Percentiles rank a stretch among this genome's conserved stretches.
These are phyloP conservation scores for Boletus calvinii DNA, from an alignment of 1,284 basidiomycete species.

Conservation along the genomic window DNA sequence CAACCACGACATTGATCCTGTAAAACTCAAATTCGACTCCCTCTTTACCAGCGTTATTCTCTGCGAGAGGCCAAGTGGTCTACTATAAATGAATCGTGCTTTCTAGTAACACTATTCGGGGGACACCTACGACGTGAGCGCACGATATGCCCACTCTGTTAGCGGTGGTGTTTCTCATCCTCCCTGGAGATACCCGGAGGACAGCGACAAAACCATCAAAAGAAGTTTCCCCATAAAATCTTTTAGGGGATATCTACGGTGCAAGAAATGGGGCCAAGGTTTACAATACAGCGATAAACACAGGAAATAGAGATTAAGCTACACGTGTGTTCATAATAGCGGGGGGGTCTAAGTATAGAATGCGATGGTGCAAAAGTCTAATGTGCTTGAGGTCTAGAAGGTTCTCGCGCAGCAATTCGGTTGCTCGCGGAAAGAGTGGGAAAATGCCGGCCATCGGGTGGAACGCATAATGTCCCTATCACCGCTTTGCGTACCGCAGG, in stretches of 20 bases:
- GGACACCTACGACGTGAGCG: too few relatives aligned
- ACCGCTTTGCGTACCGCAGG: conserved; percentile 70
- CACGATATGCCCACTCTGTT: too few relatives aligned
- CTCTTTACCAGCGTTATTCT: conserved; percentile 28
- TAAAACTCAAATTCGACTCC: conserved; percentile 59
- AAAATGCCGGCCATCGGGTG: too few relatives aligned
- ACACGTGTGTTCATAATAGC: background rate
- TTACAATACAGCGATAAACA: background rate
- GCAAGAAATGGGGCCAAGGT: too few relatives aligned
- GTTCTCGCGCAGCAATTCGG: background rate
- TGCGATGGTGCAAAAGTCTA: background rate
- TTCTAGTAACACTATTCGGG: too few relatives aligned
- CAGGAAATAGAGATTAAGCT: background rate
- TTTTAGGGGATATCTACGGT: too few relatives aligned
- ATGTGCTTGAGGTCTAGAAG: too few relatives aligned
- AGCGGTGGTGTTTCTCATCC: too few relatives aligned
- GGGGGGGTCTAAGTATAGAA: background rate
- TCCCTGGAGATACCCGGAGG: too few relatives aligned
- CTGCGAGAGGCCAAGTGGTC: conserved; percentile 32
- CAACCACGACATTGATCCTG: conserved; percentile 72
- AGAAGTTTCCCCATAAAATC: too few relatives aligned
- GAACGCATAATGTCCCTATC: background rate
- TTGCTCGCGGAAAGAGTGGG: background rate
- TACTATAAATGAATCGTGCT: too few relatives aligned
- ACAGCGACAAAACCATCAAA: too few relatives aligned